A percentile compares a stretch with the other conserved stretches of the same genome.
These are phyloP conservation scores for Leersia perrieri DNA, from an alignment of 176 grass and related monocot species.

Conservation along the genomic window DNA sequence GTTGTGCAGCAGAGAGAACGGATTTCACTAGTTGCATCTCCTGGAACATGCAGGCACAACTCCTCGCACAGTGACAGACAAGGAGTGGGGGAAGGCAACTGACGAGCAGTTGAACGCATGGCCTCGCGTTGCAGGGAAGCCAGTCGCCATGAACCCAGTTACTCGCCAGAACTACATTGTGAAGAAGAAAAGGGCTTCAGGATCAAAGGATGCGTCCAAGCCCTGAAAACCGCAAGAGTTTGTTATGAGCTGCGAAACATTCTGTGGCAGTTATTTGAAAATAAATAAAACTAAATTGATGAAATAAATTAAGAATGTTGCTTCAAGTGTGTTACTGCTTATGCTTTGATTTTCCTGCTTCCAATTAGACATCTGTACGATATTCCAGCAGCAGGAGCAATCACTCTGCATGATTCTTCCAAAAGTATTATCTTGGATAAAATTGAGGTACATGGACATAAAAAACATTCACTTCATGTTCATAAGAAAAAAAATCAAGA, in stretches of 20 bases:
- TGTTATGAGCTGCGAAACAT: background rate
- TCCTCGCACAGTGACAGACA: constrained; percentile 3
- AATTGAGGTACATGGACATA: background rate
- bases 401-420: constrained; percentile 2
- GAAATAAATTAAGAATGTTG: background rate
- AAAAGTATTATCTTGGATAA: background rate
- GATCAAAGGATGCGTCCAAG: background rate
- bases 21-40: background rate
- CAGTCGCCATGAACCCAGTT: constrained; percentile 27
- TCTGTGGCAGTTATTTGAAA: background rate
- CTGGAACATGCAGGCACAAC: background rate
- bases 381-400: background rate
- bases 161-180: constrained; percentile 33
- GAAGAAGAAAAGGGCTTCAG: background rate
- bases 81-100: constrained; percentile 4
- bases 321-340: background rate
- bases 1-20: background rate
- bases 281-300: background rate
- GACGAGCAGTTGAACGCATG: constrained; percentile 24
- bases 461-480: background rate
- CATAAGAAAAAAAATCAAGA: background rate
- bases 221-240: background rate
- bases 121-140: constrained; percentile 6
- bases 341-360: background rate
- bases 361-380: too few relatives aligned